A percentile compares a stretch with the other conserved stretches of the same genome.
These are phyloP conservation scores for Volvox reticuliferus DNA, from an alignment of 139 green algal species.

Conservation along the genomic window DNA sequence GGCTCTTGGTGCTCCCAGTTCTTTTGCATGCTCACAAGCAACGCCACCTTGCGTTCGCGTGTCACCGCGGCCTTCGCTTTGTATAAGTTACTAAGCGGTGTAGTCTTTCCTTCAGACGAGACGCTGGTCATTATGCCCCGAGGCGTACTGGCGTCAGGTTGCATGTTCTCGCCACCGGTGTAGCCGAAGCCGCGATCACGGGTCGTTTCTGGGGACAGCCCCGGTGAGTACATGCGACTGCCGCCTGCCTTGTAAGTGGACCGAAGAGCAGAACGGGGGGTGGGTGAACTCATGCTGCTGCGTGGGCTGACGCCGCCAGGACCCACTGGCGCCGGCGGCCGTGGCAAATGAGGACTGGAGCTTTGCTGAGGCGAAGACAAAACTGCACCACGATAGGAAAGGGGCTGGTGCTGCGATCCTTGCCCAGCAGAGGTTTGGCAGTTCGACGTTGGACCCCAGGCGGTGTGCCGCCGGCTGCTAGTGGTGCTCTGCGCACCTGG, in stretches of 20 bases:
- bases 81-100: conserved; percentile 7
- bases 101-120: not conserved
- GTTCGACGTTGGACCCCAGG: not conserved
- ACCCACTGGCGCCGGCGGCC: not conserved
- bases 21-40: conserved; percentile 53
- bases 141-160: not conserved
- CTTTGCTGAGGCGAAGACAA: not conserved
- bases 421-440: too few species aligned
- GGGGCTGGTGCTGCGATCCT: not conserved
- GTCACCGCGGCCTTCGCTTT: conserved; percentile 52
- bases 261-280: not conserved
- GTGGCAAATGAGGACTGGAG: not conserved
- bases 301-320: not conserved
- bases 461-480: not conserved
- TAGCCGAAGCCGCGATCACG: not conserved
- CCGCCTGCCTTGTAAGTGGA: not conserved
- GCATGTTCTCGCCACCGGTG: conserved; percentile 28
- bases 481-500: not conserved
- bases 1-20: conserved; percentile 19
- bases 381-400: conserved; percentile 5
- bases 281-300: not conserved
- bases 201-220: not conserved
- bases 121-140: not conserved
- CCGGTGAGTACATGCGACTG: not conserved
- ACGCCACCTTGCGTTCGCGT: conserved; percentile 35